Evolutionary conservation across 768 basidiomycete species (phyloP).

Genomic region (Panaeolus cyanescens): DNA sequence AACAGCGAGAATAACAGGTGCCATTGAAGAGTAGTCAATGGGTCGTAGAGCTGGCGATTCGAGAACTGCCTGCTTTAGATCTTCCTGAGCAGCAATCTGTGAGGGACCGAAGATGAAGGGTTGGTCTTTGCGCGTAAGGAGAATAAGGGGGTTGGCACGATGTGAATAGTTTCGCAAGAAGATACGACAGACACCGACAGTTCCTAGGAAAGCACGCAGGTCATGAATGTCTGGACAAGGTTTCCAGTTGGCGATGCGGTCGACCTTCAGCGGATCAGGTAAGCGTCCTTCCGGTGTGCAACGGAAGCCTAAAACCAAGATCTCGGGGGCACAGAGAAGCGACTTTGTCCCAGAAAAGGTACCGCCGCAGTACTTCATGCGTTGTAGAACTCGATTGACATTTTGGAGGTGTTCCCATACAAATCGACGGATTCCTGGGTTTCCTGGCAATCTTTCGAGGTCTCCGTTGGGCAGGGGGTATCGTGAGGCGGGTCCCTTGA

Average conservation of each 20-base stretch:
- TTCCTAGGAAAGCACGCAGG: constrained; percentile 28
- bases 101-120: constrained; percentile 29
- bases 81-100: constrained; percentile 11
- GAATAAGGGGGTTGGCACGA: constrained; percentile 11
- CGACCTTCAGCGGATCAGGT: constrained; percentile 17
- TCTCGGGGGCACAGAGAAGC: constrained; percentile 23
- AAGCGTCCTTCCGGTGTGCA: constrained; percentile 34
- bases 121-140: constrained; percentile 17
- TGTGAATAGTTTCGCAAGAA: constrained; percentile 26
- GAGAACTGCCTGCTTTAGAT: constrained; percentile 13
- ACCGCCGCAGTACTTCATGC: no score
- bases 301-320: constrained; percentile 35
- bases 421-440: constrained; percentile 33
- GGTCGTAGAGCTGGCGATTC: constrained; percentile 23
- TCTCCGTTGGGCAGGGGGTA: constrained; percentile 27
- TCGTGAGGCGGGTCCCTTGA: constrained; percentile 31
- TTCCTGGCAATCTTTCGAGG: constrained; percentile 36
- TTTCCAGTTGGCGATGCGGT: constrained; percentile 24
- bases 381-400: no score
- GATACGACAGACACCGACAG: constrained; percentile 20
- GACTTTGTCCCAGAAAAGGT: constrained; percentile 40
- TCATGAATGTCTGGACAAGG: constrained; percentile 14
- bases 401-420: no score
- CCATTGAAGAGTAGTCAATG: constrained; percentile 28
- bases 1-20: constrained; percentile 29